Conservation (phyloP, 768 basidiomycete species). For the Epithele typhae region DNA sequence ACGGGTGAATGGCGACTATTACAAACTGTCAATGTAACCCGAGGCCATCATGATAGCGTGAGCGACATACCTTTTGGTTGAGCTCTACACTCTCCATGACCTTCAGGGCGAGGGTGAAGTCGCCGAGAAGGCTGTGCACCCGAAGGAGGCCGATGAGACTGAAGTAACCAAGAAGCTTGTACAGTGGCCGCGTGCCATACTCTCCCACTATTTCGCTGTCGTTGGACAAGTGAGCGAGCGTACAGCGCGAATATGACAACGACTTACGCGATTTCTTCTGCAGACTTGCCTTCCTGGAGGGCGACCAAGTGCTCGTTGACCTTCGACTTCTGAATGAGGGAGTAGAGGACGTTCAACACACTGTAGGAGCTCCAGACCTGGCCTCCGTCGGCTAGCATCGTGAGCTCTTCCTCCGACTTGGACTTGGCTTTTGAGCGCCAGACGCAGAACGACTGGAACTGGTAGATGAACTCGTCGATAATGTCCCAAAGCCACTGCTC, state of each 20-base stretch:
- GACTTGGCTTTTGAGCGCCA: constrained; percentile 83
- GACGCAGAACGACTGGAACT: constrained; percentile 93
- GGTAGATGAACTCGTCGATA: constrained; percentile 96
- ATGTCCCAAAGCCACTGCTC: constrained; percentile 99
- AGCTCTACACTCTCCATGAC: constrained; percentile 94
- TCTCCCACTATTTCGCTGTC: constrained; percentile 86
- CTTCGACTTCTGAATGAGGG: constrained; percentile 94
- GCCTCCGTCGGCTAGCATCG: constrained; percentile 74
- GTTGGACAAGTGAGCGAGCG: no score
- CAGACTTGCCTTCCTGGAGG: constrained; percentile 70
- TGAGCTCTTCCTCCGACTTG: constrained; percentile 87
- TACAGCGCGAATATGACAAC: background rate
- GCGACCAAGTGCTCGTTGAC: constrained; percentile 92
- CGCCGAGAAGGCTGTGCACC: constrained; percentile 93
- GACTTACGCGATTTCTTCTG: constrained; percentile 81
- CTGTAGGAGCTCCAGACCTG: constrained; percentile 96
- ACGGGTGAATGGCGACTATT: constrained; percentile 81
- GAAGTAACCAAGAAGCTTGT: constrained; percentile 96
- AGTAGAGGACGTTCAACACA: constrained; percentile 97
- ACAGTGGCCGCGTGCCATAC: constrained; percentile 85
- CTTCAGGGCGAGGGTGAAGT: constrained; percentile 92
- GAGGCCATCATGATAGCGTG: background rate
- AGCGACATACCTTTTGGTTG: constrained; percentile 66
- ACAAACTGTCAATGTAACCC: background rate
- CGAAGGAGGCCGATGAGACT: constrained; percentile 92